A percentile compares a stretch with the other conserved stretches of the same genome.
phyloP scores from a whole-genome alignment of 2,329 filamentous ascomycete genomes.

The Arthrobotrys pseudoclavata region DNA sequence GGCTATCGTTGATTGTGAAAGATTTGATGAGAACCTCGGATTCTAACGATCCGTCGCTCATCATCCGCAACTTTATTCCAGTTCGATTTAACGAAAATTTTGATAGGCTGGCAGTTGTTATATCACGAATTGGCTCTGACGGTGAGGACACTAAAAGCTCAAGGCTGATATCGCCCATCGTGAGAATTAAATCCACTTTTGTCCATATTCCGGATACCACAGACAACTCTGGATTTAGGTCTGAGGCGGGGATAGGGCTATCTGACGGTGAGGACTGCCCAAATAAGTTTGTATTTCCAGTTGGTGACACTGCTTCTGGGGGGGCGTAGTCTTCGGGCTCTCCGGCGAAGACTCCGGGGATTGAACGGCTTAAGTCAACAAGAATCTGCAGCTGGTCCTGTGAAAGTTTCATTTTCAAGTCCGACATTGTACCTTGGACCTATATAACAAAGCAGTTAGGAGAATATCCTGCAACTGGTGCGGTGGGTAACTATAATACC shows the following conservation, averaged over 20 bases:
- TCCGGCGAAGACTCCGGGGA: constrained; percentile 86
- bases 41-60: constrained; percentile 90
- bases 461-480: not conserved
- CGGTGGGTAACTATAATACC: constrained; percentile 33
- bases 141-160: constrained; percentile 85
- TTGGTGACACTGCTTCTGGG: constrained; percentile 75
- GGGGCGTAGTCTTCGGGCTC: constrained; percentile 80
- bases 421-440: constrained; percentile 90
- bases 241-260: constrained; percentile 65
- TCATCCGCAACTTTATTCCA: constrained; percentile 89
- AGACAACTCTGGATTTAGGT: constrained; percentile 79
- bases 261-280: constrained; percentile 59
- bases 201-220: constrained; percentile 83
- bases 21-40: constrained; percentile 93
- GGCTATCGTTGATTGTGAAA: constrained; percentile 93
- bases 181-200: constrained; percentile 91
- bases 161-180: constrained; percentile 86
- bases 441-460: constrained; percentile 27
- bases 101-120: constrained; percentile 85
- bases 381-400: constrained; percentile 92
- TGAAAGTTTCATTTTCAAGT: constrained; percentile 89
- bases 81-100: constrained; percentile 96
- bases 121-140: constrained; percentile 80
- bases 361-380: constrained; percentile 85
- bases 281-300: constrained; percentile 60